Conservation (phyloP, 169 alveolate genomes). For the Theileria annulata region DNA sequence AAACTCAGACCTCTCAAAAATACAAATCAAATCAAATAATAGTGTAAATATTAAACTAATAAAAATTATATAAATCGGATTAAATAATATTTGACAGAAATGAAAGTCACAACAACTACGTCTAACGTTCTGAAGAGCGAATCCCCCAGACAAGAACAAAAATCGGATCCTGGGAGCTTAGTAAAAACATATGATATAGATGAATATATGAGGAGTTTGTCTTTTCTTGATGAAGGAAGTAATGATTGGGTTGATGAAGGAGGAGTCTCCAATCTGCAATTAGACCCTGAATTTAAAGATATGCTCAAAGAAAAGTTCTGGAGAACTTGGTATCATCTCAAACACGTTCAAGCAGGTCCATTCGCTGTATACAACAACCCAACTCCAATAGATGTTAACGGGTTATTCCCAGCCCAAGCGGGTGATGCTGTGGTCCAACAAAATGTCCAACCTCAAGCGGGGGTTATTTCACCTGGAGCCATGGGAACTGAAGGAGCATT, state of each 20-base stretch:
- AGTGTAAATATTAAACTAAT: not conserved
- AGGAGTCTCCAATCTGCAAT: constrained; percentile 21
- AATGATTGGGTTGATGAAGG: not conserved
- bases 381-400: constrained; percentile 19
- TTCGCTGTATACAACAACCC: constrained; percentile 39
- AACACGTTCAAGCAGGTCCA: constrained; percentile 34
- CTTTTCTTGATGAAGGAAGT: constrained; percentile 6
- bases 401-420: constrained; percentile 16
- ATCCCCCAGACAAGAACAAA: not conserved
- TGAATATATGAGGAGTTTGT: constrained; percentile 10
- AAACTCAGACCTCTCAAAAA: not conserved
- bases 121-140: not conserved
- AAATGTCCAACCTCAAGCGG: constrained; percentile 20
- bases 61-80: not conserved
- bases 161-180: constrained; percentile 5
- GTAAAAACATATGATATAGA: constrained; percentile 15
- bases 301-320: constrained; percentile 5
- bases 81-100: not conserved
- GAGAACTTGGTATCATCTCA: constrained; percentile 25
- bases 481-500: constrained; percentile 9
- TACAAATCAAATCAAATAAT: no score
- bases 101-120: constrained; percentile 22
- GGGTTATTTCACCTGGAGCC: not conserved
- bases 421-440: not conserved
- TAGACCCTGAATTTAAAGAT: constrained; percentile 6